phyloP scores from a whole-genome alignment of 2,329 filamentous ascomycete species.

The Hymenoscyphus linearis region DNA sequence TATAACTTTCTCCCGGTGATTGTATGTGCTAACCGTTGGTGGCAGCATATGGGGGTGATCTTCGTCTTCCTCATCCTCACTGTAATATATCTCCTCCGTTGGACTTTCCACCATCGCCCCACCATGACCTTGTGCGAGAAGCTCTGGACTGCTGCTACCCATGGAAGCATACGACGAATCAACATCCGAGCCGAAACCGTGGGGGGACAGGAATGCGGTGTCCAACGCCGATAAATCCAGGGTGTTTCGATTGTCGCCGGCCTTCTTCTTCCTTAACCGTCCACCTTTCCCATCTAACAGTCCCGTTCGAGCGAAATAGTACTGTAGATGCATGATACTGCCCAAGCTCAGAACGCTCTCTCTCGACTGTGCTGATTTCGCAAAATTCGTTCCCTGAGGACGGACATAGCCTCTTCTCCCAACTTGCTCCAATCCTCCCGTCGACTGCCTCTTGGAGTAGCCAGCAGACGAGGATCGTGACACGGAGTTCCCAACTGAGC shows the following conservation, averaged over 20 bases:
- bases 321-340: conserved; percentile 94
- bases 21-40: conserved; percentile 96
- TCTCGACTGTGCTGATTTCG: conserved; percentile 79
- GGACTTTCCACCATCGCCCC: conserved; percentile 35
- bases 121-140: conserved; percentile 31
- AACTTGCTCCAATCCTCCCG: conserved; percentile 34
- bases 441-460: conserved; percentile 42
- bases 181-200: conserved; percentile 41
- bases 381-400: conserved; percentile 55
- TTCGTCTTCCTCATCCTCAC: conserved; percentile 42
- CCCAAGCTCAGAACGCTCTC: conserved; percentile 96
- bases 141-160: conserved; percentile 57
- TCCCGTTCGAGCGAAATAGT: conserved; percentile 95
- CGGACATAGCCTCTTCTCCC: conserved; percentile 35
- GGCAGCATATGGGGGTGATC: conserved; percentile 77
- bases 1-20: conserved; percentile 73
- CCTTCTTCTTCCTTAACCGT: conserved; percentile 70
- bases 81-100: conserved; percentile 40
- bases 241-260: conserved; percentile 45
- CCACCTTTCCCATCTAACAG: conserved; percentile 89
- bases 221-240: conserved; percentile 54
- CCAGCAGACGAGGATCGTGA: conserved; percentile 62
- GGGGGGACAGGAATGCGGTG: conserved; percentile 38
- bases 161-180: conserved; percentile 58
- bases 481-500: conserved; percentile 41